Percentiles rank a stretch among this genome's conserved stretches.
Evolutionary conservation across 2,329 filamentous ascomycete species (phyloP).

Genomic region (Exophiala bonariae): DNA sequence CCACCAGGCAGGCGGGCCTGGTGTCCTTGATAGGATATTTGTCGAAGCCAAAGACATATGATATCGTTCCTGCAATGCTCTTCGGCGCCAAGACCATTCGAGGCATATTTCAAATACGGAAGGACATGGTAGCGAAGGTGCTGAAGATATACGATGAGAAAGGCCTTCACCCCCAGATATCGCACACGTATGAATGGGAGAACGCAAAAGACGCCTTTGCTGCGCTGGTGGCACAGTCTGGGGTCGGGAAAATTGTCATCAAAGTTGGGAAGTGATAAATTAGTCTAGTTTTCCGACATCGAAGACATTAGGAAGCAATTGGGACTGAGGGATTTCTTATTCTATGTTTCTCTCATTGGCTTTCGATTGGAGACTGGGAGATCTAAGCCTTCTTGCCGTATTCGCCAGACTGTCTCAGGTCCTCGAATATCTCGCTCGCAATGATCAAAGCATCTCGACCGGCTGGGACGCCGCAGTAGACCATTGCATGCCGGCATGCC

Average conservation of each 20-base stretch:
- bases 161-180: constrained; percentile 39
- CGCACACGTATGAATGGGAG: constrained; percentile 39
- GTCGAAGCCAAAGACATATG: constrained; percentile 21
- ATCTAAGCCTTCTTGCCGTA: too few species aligned
- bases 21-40: constrained; percentile 31
- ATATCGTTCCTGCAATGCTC: constrained; percentile 20
- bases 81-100: constrained; percentile 32
- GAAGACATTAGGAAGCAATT: too few species aligned
- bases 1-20: constrained; percentile 47
- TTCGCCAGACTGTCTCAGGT: constrained; percentile 2
- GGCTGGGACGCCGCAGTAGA: constrained; percentile 45
- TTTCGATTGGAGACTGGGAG: too few species aligned
- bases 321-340: too few species aligned
- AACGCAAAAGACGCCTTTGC: constrained; percentile 41
- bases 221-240: constrained; percentile 33
- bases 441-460: constrained; percentile 39
- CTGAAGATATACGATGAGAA: constrained; percentile 34
- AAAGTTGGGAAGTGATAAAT: constrained; percentile 1
- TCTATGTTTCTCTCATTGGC: too few species aligned
- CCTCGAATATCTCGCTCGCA: constrained; percentile 18
- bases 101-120: constrained; percentile 64
- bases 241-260: constrained; percentile 1
- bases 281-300: too few species aligned
- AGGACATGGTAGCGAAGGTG: constrained; percentile 49
- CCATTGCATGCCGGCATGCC: constrained; percentile 22